A percentile compares a stretch with the other conserved stretches of the same genome.
Evolutionary conservation across 768 basidiomycete species (phyloP).

Genomic region (Hygrophoropsis aurantiaca): DNA sequence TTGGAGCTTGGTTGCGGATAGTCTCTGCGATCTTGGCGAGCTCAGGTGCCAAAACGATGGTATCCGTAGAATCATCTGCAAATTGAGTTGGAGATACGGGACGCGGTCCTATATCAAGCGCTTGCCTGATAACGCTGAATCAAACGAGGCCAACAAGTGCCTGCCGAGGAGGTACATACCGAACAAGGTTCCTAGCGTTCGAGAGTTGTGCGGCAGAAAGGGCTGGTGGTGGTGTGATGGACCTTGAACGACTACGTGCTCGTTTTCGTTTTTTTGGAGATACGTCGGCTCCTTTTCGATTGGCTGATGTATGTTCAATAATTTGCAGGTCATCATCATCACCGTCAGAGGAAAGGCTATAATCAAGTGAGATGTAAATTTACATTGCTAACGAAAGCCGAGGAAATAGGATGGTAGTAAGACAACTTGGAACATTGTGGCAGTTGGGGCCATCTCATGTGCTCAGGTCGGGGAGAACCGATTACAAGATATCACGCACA

Average conservation of each 20-base stretch:
- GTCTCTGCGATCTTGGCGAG: constrained; percentile 54
- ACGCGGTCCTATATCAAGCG: constrained; percentile 42
- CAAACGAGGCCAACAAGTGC: constrained; percentile 3
- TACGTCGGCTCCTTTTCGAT: constrained; percentile 1
- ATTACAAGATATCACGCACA: constrained; percentile 34
- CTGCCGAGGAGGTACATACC: constrained; percentile 42
- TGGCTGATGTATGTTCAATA: constrained; percentile 32
- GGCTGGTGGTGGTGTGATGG: constrained; percentile 75
- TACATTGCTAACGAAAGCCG: neutral
- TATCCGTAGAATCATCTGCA: constrained; percentile 47
- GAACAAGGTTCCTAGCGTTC: constrained; percentile 57
- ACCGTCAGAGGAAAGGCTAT: constrained; percentile 38
- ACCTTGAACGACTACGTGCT: constrained; percentile 61
- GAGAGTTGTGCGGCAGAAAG: constrained; percentile 54
- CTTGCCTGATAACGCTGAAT: constrained; percentile 37
- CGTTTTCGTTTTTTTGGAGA: constrained; percentile 44
- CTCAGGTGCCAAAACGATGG: constrained; percentile 58
- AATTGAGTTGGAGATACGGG: constrained; percentile 46
- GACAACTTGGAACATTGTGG: constrained; percentile 20
- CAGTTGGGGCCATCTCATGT: neutral
- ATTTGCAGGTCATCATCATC: constrained; percentile 48
- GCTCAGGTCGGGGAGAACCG: constrained; percentile 3
- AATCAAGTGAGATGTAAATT: constrained; percentile 1
- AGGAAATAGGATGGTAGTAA: constrained; percentile 12
- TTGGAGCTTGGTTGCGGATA: constrained; percentile 29